phyloP scores from a whole-genome alignment of 2,329 filamentous ascomycete species.

The Rutstroemia sp. region DNA sequence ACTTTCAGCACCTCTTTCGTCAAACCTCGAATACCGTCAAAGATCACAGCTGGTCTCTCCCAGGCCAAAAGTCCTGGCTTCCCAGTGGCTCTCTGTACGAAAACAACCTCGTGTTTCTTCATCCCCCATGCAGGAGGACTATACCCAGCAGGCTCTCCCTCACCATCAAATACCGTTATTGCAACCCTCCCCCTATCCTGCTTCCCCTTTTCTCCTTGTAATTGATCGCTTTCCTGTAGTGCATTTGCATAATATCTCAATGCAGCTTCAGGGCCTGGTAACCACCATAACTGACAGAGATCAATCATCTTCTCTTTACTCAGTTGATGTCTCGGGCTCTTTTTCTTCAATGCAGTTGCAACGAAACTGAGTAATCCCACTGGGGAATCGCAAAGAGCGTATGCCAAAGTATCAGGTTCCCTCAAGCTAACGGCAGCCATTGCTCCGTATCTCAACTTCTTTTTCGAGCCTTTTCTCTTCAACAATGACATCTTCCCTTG shows the following conservation, averaged over 20 bases:
- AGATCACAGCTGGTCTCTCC: constrained; percentile 20
- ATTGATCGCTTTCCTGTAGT: constrained; percentile 13
- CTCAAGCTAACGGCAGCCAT: constrained; percentile 18
- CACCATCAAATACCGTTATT: constrained; percentile 21
- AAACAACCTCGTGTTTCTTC: constrained; percentile 19
- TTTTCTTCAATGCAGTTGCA: constrained; percentile 38
- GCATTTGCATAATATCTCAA: constrained; percentile 46
- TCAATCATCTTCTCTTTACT: constrained; percentile 49
- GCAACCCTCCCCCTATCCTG: constrained; percentile 13
- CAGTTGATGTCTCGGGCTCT: constrained; percentile 36
- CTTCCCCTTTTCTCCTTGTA: constrained; percentile 6
- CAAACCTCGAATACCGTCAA: constrained; percentile 21
- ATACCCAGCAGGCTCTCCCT: constrained; percentile 15
- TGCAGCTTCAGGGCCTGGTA: constrained; percentile 56
- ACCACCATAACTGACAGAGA: constrained; percentile 55
- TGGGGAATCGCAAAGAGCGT: constrained; percentile 56
- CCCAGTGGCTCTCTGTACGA: constrained; percentile 19
- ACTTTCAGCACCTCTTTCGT: constrained; percentile 14
- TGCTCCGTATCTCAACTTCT: constrained; percentile 7
- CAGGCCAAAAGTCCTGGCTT: constrained; percentile 18
- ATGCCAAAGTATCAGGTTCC: constrained; percentile 40
- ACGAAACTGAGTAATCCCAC: constrained; percentile 50
- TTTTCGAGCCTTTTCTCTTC: not conserved
- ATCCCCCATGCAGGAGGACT: constrained; percentile 23
- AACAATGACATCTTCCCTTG: constrained; percentile 3